A percentile compares a stretch with the other conserved stretches of the same genome.
These are phyloP conservation scores for Podospora pseudopauciseta DNA, from an alignment of 495 filamentous ascomycete species.

Conservation along the genomic window DNA sequence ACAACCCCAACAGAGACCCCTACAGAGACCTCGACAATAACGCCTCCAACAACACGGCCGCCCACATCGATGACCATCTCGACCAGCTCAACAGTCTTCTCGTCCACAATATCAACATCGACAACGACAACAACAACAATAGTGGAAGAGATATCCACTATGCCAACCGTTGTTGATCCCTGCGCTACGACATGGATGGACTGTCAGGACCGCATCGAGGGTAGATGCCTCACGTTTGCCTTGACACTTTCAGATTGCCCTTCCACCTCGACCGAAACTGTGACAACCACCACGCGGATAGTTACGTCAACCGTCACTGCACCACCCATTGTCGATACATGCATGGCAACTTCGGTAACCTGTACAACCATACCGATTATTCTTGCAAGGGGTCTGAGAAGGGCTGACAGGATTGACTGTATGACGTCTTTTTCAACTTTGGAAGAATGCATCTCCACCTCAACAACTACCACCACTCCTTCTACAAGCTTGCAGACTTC, in stretches of 20 bases:
- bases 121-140: background rate
- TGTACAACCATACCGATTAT: background rate
- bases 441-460: background rate
- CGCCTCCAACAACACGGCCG: background rate
- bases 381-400: background rate
- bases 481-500: background rate
- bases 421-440: background rate
- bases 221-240: background rate
- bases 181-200: background rate
- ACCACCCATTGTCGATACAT: background rate
- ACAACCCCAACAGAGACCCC: background rate
- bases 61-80: background rate
- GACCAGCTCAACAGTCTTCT: background rate
- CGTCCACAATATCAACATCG: background rate
- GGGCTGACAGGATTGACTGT: background rate
- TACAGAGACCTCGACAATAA: background rate
- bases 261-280: background rate
- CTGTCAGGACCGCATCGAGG: background rate
- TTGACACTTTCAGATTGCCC: background rate
- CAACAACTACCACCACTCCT: background rate
- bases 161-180: background rate
- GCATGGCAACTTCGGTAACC: background rate
- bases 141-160: background rate
- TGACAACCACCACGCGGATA: background rate
- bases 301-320: background rate